phyloP scores from a whole-genome alignment of 225 moss, liverwort and hornwort species.

The Climacium dendroides region DNA sequence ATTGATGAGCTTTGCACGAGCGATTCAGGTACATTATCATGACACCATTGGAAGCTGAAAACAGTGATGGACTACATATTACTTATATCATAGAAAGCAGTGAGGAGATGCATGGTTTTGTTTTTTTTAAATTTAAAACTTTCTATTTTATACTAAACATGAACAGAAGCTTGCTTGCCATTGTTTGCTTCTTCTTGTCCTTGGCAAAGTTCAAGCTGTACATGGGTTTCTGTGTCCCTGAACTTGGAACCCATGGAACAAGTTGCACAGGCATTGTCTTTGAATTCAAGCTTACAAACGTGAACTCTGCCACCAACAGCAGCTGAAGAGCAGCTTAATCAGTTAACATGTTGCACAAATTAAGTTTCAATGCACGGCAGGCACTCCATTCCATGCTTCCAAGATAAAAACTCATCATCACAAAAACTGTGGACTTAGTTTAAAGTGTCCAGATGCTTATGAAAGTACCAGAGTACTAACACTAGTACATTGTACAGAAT shows the following conservation, averaged over 20 bases:
- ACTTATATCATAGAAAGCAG: neutral
- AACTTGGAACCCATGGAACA: neutral
- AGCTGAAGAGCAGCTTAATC: neutral
- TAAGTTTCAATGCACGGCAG: rapidly evolving
- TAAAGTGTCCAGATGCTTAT: neutral
- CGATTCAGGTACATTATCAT: rapidly evolving
- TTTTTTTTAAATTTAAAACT: no score
- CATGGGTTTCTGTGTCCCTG: neutral
- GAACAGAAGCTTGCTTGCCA: neutral
- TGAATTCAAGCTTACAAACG: neutral
- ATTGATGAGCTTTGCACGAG: neutral
- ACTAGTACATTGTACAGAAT: neutral
- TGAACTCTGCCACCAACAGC: neutral
- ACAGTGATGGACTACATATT: neutral
- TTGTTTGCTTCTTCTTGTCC: neutral
- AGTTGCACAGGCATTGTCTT: neutral
- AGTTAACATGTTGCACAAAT: no score
- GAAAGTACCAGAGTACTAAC: neutral
- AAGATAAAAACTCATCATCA: neutral
- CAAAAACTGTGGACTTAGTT: neutral
- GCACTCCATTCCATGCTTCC: neutral
- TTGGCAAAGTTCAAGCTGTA: neutral
- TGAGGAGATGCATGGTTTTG: neutral
- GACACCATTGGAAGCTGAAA: neutral
- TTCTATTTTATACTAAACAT: no score